phyloP scores from a whole-genome alignment of 164 flowering plant species.

The Pachysandra terminalis region DNA sequence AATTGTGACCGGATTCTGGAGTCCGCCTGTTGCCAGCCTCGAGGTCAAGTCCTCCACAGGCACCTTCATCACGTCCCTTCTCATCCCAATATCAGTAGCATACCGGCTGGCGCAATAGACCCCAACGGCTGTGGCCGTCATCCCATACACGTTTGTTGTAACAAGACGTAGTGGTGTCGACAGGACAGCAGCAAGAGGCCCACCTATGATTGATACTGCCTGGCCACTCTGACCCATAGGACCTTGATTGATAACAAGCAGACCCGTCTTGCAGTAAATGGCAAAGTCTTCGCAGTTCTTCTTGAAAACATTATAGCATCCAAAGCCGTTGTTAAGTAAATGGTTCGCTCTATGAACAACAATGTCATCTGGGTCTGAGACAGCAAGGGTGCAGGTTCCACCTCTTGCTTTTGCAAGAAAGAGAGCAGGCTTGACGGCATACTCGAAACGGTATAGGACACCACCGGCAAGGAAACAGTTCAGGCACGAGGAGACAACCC shows the following conservation, averaged over 20 bases:
- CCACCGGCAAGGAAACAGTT: conserved; percentile 43
- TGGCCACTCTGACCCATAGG: conserved; percentile 42
- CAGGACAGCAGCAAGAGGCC: conserved; percentile 33
- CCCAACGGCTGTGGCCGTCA: conserved; percentile 25
- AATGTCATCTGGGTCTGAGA: conserved; percentile 27
- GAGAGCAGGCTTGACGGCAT: conserved; percentile 28
- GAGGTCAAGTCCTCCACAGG: conserved; percentile 32
- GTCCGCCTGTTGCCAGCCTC: conserved; percentile 20
- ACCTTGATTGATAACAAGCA: conserved; percentile 21
- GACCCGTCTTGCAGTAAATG: conserved; percentile 44
- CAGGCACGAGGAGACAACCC: conserved; percentile 40
- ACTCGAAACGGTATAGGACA: conserved; percentile 34
- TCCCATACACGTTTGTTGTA: conserved; percentile 29
- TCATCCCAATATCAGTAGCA: conserved; percentile 38
- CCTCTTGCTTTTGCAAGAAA: conserved; percentile 38
- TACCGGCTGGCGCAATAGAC: conserved; percentile 31
- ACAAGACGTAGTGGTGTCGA: conserved; percentile 26
- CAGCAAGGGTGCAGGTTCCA: conserved; percentile 47
- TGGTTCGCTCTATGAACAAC: conserved; percentile 37
- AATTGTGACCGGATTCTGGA: neutral
- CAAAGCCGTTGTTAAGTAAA: conserved; percentile 39
- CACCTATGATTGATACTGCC: conserved; percentile 27
- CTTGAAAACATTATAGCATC: conserved; percentile 37
- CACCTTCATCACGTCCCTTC: conserved; percentile 32
- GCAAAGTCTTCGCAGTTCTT: conserved; percentile 51